phyloP scores from a whole-genome alignment of 2,329 filamentous ascomycete species.

The Penicillium sp. region DNA sequence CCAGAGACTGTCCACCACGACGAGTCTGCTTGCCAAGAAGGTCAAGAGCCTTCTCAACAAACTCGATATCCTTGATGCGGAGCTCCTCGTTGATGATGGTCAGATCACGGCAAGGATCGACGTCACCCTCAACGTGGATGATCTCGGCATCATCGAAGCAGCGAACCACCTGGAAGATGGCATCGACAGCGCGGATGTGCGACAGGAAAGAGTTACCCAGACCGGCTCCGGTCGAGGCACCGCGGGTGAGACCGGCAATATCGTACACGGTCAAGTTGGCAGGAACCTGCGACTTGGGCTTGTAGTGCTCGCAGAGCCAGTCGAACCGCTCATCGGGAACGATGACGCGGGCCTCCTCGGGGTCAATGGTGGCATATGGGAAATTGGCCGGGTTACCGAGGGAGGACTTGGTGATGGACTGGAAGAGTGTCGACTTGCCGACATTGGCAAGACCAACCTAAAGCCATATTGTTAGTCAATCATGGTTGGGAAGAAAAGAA shows the following conservation, averaged over 20 bases:
- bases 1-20: constrained; percentile 88
- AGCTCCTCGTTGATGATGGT: constrained; percentile 97
- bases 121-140: constrained; percentile 98
- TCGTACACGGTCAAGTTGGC: constrained; percentile 98
- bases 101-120: constrained; percentile 89
- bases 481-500: constrained; percentile 18
- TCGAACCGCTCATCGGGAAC: constrained; percentile 95
- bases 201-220: constrained; percentile 98
- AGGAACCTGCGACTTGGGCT: constrained; percentile 94
- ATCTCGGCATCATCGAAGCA: constrained; percentile 99
- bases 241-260: constrained; percentile 93
- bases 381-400: constrained; percentile 99
- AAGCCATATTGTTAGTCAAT: constrained; percentile 20
- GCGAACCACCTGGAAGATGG: constrained; percentile 94
- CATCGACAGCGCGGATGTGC: constrained; percentile 96
- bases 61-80: constrained; percentile 97
- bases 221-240: constrained; percentile 94
- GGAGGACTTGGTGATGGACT: constrained; percentile 96
- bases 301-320: constrained; percentile 94
- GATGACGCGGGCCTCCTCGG: constrained; percentile 95
- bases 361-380: constrained; percentile 97
- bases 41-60: constrained; percentile 92
- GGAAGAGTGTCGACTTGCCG: constrained; percentile 98
- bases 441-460: constrained; percentile 98
- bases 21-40: constrained; percentile 90